These are phyloP conservation scores for Tricholoma sp. DNA, from an alignment of 768 basidiomycete genomes.

Conservation along the genomic window DNA sequence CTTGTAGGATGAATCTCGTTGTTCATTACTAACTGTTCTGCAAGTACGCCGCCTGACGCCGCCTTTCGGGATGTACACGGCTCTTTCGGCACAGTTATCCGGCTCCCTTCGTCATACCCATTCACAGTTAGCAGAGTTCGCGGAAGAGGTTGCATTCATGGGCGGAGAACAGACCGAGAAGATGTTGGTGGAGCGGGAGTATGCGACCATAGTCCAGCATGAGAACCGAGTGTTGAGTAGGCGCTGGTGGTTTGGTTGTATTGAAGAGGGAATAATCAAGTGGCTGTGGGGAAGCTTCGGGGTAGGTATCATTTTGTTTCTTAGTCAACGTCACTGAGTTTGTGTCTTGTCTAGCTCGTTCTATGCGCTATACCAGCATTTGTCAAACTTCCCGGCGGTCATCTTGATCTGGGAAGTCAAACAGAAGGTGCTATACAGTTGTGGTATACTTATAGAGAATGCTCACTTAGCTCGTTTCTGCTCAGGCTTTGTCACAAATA, in stretches of 20 bases:
- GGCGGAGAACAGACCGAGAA: slow-evolving; percentile 89
- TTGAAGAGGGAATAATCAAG: slow-evolving; percentile 95
- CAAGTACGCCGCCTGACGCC: slow-evolving; percentile 89
- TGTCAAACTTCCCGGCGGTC: slow-evolving; percentile 73
- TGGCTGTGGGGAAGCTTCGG: slow-evolving; percentile 97
- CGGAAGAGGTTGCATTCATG: slow-evolving; percentile 87
- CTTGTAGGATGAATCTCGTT: neutral
- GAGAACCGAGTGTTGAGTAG: slow-evolving; percentile 75
- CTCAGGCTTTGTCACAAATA: slow-evolving; percentile 93
- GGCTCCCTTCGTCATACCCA: slow-evolving; percentile 90
- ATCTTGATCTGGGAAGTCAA: slow-evolving; percentile 73
- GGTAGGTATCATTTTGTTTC: slow-evolving; percentile 37
- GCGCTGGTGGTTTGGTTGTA: slow-evolving; percentile 85
- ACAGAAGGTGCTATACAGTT: slow-evolving; percentile 65
- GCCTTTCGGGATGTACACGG: slow-evolving; percentile 87
- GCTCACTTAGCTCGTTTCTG: neutral
- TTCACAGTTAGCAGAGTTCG: slow-evolving; percentile 83
- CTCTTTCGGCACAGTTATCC: slow-evolving; percentile 81
- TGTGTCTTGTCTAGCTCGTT: slow-evolving; percentile 45
- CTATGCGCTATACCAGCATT: slow-evolving; percentile 95
- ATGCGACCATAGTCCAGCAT: slow-evolving; percentile 79
- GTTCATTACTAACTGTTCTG: neutral
- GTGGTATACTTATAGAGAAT: neutral
- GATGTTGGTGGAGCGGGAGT: slow-evolving; percentile 84
- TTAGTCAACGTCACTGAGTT: slow-evolving; percentile 4